Conservation (phyloP, 2,329 filamentous ascomycete species). For the Colletotrichum sp. region DNA sequence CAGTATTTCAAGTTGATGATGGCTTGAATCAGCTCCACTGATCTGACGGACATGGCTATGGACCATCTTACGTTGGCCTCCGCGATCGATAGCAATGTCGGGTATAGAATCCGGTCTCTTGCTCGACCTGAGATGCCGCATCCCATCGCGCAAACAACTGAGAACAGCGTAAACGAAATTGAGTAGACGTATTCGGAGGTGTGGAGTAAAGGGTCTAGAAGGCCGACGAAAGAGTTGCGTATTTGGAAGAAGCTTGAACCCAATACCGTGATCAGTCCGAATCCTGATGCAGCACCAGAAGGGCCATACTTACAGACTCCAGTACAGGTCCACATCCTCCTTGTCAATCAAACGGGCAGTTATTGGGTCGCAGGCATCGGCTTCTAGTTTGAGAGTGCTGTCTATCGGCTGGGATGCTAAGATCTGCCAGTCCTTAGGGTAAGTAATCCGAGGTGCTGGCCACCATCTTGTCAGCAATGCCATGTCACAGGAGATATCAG, state of each 20-base stretch:
- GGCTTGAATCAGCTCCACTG: constrained; percentile 27
- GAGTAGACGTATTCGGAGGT: constrained; percentile 27
- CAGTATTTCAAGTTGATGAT: constrained; percentile 29
- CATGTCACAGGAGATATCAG: neutral
- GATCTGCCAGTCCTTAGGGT: constrained; percentile 25
- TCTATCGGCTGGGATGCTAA: constrained; percentile 23
- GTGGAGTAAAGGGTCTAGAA: constrained; percentile 28
- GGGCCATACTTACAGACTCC: neutral
- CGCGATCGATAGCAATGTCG: constrained; percentile 25
- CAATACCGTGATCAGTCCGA: neutral
- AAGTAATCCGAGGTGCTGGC: neutral
- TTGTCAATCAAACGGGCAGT: constrained; percentile 25
- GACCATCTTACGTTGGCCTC: constrained; percentile 29
- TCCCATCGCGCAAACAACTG: constrained; percentile 27
- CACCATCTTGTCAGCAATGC: neutral
- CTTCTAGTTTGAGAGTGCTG: constrained; percentile 26
- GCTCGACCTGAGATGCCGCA: constrained; percentile 27
- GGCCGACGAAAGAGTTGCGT: constrained; percentile 26
- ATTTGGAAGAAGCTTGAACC: constrained; percentile 25
- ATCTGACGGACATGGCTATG: constrained; percentile 28
- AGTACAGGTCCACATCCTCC: constrained; percentile 17
- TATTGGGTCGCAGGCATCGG: constrained; percentile 25
- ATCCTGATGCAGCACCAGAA: fast-evolving
- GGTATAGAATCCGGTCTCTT: constrained; percentile 26
- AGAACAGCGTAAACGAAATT: constrained; percentile 29